Conservation (phyloP, 345 rosid genomes). For the Brassica napus region DNA sequence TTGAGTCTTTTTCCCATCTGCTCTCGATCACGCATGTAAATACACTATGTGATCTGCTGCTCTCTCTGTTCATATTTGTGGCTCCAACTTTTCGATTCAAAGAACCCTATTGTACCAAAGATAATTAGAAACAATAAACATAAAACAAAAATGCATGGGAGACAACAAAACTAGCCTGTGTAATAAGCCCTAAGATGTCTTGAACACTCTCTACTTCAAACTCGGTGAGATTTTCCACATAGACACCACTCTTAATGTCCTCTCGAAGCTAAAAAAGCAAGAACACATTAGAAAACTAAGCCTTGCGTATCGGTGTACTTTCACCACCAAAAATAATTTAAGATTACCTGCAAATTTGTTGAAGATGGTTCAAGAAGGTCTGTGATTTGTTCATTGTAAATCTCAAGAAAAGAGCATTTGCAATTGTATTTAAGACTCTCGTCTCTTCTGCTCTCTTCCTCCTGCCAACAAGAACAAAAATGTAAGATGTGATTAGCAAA, state of each 20-base stretch:
- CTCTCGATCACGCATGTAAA: slow-evolving; percentile 93
- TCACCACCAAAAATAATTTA: slow-evolving; percentile 4
- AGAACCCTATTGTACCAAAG: slow-evolving; percentile 59
- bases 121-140: slow-evolving; percentile 22
- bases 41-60: slow-evolving; percentile 95
- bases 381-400: slow-evolving; percentile 91
- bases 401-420: slow-evolving; percentile 97
- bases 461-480: slow-evolving; percentile 48
- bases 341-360: slow-evolving; percentile 72
- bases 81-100: slow-evolving; percentile 90
- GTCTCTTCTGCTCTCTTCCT: slow-evolving; percentile 92
- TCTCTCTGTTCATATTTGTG: slow-evolving; percentile 94
- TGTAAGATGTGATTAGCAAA: slow-evolving; percentile 23
- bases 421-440: slow-evolving; percentile 82
- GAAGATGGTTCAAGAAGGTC: slow-evolving; percentile 97
- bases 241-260: slow-evolving; percentile 78
- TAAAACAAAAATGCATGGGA: slow-evolving; percentile 1
- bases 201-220: slow-evolving; percentile 77
- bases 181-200: slow-evolving; percentile 76
- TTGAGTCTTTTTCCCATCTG: slow-evolving; percentile 90
- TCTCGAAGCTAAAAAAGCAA: slow-evolving; percentile 80
- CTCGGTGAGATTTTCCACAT: slow-evolving; percentile 93
- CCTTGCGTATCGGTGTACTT: slow-evolving; percentile 1
- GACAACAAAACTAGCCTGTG: slow-evolving; percentile 55
- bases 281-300: slow-evolving; percentile 9